Evolutionary conservation across 352 stramenopile species (phyloP), one percentile per base, ranked within the genome.

Genomic region (Aphanomyces cochlioides): DNA sequence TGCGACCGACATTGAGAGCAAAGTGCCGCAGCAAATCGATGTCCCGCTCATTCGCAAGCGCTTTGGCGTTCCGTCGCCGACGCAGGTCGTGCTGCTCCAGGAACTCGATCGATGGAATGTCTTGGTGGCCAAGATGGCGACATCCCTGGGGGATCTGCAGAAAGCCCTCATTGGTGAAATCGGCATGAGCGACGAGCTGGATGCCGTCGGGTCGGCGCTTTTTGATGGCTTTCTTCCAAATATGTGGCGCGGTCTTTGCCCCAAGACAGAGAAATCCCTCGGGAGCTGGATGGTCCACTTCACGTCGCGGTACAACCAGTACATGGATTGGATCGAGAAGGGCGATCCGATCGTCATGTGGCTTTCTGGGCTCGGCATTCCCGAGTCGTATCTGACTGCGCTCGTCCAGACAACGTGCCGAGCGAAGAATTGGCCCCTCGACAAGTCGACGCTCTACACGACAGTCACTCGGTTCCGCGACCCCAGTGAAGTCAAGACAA

Each of bases 241-340:
- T 39, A 89, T 96, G 65, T 98, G 95, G 95, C 80, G 87, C 8
- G 75, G 79, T 36, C 72, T 98, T 34, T 95, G 85, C 47, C 95
- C 95, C 8, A 91, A 93, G 75, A 98, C 94, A 0, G 83, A 98
- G 68, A 98, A 98, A 65, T 92, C 92, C 4, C 79, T 98, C n/a
- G 94, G 94, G 5, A 96, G 86, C 53, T 98, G 95, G 95, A 98
- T 98, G 87, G 80, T 87, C 45, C 92, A 98, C 77, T 98, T 98
- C 73, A 92, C 82, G 56, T 65, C 75, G 50, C 79, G 95, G 13
- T 90, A 93, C 76, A 75, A 70, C 7, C 95, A 98, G 75, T 98
- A 98, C 75, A 88, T 90, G 78, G 73, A 78, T 45, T 98, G 95
- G 95, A 81, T 98, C 34, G 73, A 80, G 17, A 67, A 94, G 10